Evolutionary conservation across 441 rosid species (phyloP).

Genomic region (Melastoma candidum): DNA sequence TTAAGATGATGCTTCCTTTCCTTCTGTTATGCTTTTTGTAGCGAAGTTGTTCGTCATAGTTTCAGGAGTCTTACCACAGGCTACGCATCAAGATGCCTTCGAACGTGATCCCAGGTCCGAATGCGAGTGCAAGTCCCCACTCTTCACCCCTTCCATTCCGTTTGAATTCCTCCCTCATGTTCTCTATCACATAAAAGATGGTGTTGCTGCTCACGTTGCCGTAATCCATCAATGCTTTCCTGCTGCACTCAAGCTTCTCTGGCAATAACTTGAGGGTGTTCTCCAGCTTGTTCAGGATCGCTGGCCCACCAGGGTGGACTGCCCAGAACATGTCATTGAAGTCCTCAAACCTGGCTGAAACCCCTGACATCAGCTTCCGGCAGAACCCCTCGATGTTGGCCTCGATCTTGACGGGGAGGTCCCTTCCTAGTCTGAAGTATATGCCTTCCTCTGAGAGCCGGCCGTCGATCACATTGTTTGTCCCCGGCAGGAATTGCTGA

Average conservation of each 20-base stretch:
- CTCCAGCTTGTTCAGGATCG: constrained; percentile 70
- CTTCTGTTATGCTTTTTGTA: too few relatives aligned
- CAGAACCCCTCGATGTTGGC: constrained; percentile 74
- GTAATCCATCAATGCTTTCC: constrained; percentile 67
- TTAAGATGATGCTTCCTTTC: too few relatives aligned
- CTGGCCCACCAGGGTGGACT: constrained; percentile 92
- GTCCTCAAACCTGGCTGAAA: constrained; percentile 25
- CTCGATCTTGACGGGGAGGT: constrained; percentile 71
- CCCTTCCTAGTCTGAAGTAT: constrained; percentile 69
- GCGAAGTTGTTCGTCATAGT: constrained; percentile 11
- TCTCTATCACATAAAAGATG: constrained; percentile 70
- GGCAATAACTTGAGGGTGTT: constrained; percentile 33
- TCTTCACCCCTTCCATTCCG: constrained; percentile 33
- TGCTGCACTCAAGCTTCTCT: constrained; percentile 59
- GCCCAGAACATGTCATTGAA: constrained; percentile 83
- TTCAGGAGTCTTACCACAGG: constrained; percentile 20
- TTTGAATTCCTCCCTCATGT: constrained; percentile 68
- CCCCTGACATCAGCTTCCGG: constrained; percentile 42
- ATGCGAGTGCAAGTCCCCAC: constrained; percentile 73
- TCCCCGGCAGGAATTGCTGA: constrained; percentile 75
- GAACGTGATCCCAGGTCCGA: constrained; percentile 82
- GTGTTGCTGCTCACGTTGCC: constrained; percentile 88
- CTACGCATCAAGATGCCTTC: constrained; percentile 82
- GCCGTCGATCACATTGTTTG: constrained; percentile 67
- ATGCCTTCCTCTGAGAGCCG: constrained; percentile 70